Conservation (phyloP, 352 stramenopile species). For the Plasmopara viticola region DNA sequence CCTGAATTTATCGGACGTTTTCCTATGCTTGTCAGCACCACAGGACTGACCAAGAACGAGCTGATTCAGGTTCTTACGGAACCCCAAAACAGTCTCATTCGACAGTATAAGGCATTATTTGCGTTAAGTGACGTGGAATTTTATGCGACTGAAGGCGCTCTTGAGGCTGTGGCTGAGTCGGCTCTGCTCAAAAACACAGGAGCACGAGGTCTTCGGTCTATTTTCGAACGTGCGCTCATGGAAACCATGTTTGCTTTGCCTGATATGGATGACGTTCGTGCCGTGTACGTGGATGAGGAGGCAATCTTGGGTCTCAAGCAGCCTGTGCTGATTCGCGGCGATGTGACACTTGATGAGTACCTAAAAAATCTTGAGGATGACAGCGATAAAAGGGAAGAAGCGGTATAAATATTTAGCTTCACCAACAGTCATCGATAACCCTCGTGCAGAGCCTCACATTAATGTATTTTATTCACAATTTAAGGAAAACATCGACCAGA, state of each 20-base stretch:
- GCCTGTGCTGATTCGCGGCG: constrained; percentile 84
- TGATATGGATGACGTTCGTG: constrained; percentile 86
- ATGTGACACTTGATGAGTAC: constrained; percentile 65
- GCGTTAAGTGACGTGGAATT: constrained; percentile 95
- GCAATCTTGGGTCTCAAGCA: constrained; percentile 86
- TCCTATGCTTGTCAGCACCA: constrained; percentile 94
- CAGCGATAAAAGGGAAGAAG: constrained; percentile 47
- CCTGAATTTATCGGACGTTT: constrained; percentile 98
- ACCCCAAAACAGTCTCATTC: constrained; percentile 96
- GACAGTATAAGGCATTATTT: constrained; percentile 97
- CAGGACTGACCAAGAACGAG: constrained; percentile 86
- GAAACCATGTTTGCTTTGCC: constrained; percentile 97
- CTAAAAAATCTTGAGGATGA: constrained; percentile 65
- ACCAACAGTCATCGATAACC: background rate
- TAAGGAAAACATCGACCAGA: constrained; percentile 14
- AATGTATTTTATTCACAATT: constrained; percentile 31
- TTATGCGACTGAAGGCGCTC: constrained; percentile 90
- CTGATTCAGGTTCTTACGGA: constrained; percentile 95
- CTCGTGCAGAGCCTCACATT: constrained; percentile 21
- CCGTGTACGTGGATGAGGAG: constrained; percentile 91
- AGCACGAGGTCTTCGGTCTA: constrained; percentile 92
- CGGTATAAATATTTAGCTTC: constrained; percentile 27
- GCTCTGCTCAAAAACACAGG: constrained; percentile 93
- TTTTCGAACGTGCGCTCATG: constrained; percentile 93
- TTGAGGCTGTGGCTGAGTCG: constrained; percentile 91